Evolutionary conservation across 768 basidiomycete genomes (phyloP).

Genomic region (Termitomyces sp.): DNA sequence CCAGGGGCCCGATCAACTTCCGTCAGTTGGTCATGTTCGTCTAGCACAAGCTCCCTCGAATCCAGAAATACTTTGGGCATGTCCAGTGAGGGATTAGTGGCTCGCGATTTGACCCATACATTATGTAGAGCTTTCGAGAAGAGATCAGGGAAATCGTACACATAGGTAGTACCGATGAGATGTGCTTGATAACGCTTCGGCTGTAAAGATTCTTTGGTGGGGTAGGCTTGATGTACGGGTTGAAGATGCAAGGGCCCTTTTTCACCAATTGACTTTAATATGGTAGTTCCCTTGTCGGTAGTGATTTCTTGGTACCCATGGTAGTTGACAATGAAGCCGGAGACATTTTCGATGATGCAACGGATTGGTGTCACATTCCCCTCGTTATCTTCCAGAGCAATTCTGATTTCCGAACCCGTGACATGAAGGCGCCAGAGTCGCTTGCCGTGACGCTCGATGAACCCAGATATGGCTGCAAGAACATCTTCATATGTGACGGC

Average conservation of each 20-base stretch:
- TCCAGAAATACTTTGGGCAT: constrained; percentile 76
- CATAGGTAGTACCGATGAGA: constrained; percentile 96
- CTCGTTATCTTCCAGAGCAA: constrained; percentile 89
- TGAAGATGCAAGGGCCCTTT: constrained; percentile 96
- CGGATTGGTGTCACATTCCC: constrained; percentile 96
- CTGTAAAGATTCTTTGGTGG: constrained; percentile 97
- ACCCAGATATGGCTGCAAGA: constrained; percentile 94
- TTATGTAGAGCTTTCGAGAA: constrained; percentile 97
- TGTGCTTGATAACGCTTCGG: constrained; percentile 99
- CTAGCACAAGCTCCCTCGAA: constrained; percentile 87
- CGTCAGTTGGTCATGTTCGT: constrained; percentile 85
- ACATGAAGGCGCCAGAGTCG: constrained; percentile 97
- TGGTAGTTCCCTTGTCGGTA: constrained; percentile 91
- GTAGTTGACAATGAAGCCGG: constrained; percentile 98
- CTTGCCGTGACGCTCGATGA: constrained; percentile 98
- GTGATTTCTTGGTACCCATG: constrained; percentile 97
- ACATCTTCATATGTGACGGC: constrained; percentile 95
- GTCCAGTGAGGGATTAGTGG: constrained; percentile 56
- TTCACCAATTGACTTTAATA: constrained; percentile 96
- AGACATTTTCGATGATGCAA: constrained; percentile 97
- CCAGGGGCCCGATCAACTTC: constrained; percentile 93
- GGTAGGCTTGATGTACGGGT: constrained; percentile 88
- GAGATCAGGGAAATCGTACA: constrained; percentile 98
- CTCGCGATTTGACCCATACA: constrained; percentile 76
- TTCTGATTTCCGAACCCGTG: constrained; percentile 95